Percentiles rank a stretch among this genome's conserved stretches.
Conservation (phyloP, 208 protist genomes). For the Crithidia acanthocephali region DNA sequence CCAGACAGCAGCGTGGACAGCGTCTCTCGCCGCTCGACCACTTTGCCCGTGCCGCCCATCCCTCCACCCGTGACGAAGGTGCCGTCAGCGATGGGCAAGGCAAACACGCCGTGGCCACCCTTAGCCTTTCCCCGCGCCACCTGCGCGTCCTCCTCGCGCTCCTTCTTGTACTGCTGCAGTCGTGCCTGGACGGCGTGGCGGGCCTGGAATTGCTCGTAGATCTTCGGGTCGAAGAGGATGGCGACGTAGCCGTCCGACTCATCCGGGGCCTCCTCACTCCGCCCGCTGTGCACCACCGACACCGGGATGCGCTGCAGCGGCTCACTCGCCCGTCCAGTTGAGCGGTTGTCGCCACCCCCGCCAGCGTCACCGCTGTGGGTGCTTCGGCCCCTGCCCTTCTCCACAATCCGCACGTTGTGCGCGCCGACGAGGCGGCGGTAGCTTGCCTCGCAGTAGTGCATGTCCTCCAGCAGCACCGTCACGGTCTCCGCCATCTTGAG, state of each 20-base stretch:
- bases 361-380: neutral
- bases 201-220: conserved; percentile 73
- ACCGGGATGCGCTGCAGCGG: conserved; percentile 21
- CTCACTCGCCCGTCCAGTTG: neutral
- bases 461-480: conserved; percentile 84
- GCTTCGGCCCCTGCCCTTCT: neutral
- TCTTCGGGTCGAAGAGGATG: conserved; percentile 70
- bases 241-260: conserved; percentile 86
- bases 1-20: conserved; percentile 7
- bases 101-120: neutral
- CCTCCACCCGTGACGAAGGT: neutral
- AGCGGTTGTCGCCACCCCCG: neutral
- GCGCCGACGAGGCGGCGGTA: conserved; percentile 72
- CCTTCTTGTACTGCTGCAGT: conserved; percentile 26
- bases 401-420: neutral
- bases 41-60: neutral
- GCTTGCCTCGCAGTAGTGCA: conserved; percentile 77
- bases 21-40: neutral
- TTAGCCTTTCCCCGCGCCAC: neutral
- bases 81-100: neutral
- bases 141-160: conserved; percentile 5
- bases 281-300: conserved; percentile 33
- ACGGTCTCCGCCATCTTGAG: conserved; percentile 53
- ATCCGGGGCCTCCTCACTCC: conserved; percentile 56
- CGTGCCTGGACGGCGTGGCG: conserved; percentile 40